Evolutionary conservation across 2,329 filamentous ascomycete species (phyloP).

Genomic region (Pseudogymnoascus pannorum): DNA sequence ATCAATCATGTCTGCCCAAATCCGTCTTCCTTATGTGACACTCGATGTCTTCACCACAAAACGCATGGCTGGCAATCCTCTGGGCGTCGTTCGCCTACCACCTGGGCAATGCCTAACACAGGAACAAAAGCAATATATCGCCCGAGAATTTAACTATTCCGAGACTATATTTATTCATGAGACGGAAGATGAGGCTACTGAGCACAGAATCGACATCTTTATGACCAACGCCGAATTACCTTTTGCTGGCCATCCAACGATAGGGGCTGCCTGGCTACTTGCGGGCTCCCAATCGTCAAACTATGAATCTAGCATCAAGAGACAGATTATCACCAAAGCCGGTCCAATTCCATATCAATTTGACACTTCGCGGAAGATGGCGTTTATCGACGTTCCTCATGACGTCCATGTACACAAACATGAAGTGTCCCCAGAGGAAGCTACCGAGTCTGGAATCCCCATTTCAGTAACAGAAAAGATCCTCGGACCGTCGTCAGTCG

Average conservation of each 20-base stretch:
- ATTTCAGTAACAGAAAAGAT: constrained; percentile 28
- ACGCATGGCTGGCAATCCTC: constrained; percentile 49
- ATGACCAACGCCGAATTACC: constrained; percentile 46
- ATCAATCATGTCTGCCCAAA: not conserved
- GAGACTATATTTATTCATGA: constrained; percentile 56
- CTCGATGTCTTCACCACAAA: constrained; percentile 51
- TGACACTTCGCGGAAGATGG: constrained; percentile 35
- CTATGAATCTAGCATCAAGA: constrained; percentile 16
- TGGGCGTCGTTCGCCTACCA: constrained; percentile 52
- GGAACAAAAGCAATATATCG: constrained; percentile 49
- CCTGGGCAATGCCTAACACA: constrained; percentile 38
- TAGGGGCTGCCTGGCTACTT: constrained; percentile 49
- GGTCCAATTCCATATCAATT: constrained; percentile 44
- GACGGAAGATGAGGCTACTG: constrained; percentile 26
- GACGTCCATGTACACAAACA: constrained; percentile 53
- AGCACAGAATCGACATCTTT: constrained; percentile 52
- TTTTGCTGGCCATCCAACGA: constrained; percentile 56
- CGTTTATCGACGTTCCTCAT: constrained; percentile 59
- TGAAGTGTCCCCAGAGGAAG: constrained; percentile 27
- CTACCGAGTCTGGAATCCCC: constrained; percentile 23
- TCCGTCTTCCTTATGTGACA: constrained; percentile 30
- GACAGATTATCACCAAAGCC: constrained; percentile 46
- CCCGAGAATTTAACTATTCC: constrained; percentile 56
- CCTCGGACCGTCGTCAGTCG: constrained; percentile 35
- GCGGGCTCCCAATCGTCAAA: constrained; percentile 24